Evolutionary conservation across 2,329 filamentous ascomycete genomes (phyloP).

Genomic region (Harringtonia aguacate): DNA sequence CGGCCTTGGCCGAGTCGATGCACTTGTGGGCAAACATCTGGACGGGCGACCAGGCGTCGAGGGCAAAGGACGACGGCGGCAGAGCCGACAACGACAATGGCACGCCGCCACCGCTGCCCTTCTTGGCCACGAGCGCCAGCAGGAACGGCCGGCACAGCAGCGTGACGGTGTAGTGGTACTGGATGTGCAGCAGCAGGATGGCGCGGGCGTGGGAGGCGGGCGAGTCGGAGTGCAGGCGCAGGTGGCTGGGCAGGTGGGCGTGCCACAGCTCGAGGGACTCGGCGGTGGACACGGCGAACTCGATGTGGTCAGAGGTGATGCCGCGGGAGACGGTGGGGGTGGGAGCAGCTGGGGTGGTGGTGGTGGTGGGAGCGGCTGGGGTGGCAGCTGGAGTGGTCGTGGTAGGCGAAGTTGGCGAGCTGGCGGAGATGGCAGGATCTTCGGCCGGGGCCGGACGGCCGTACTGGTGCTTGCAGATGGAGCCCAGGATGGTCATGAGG

Average conservation of each 20-base stretch:
- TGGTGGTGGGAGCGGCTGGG: too few species aligned
- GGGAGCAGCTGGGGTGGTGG: too few species aligned
- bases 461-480: slow-evolving; percentile 19
- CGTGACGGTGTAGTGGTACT: slow-evolving; percentile 16
- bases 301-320: slow-evolving; percentile 4
- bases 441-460: too few species aligned
- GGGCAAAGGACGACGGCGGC: background rate
- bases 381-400: too few species aligned
- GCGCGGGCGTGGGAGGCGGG: slow-evolving; percentile 13
- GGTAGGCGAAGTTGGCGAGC: too few species aligned
- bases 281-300: slow-evolving; percentile 4
- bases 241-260: slow-evolving; percentile 5
- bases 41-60: background rate
- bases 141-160: slow-evolving; percentile 19
- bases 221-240: slow-evolving; percentile 9
- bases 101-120: too few species aligned
- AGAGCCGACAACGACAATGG: background rate
- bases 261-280: slow-evolving; percentile 9
- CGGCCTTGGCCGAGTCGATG: slow-evolving; percentile 9
- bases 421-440: too few species aligned
- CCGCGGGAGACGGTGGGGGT: too few species aligned
- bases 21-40: slow-evolving; percentile 4
- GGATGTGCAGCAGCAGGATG: slow-evolving; percentile 16
- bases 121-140: slow-evolving; percentile 10
- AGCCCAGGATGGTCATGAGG: slow-evolving; percentile 15